A percentile compares a stretch with the other conserved stretches of the same genome.
Evolutionary conservation across 2,329 filamentous ascomycete species (phyloP).

Genomic region (Colletotrichum sp.): DNA sequence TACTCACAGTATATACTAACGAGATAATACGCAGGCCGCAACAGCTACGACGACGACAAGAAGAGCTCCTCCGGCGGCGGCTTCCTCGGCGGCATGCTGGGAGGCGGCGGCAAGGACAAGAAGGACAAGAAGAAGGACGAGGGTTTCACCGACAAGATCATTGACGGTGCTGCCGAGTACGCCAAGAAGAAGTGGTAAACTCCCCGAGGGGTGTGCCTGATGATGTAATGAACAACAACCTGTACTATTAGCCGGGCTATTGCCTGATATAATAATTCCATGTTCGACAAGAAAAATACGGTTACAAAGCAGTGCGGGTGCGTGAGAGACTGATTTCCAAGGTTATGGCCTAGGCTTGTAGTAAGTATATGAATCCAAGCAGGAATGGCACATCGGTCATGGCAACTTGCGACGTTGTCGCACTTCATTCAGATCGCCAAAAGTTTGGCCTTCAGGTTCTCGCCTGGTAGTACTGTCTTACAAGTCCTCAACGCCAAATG

Average conservation of each 20-base stretch:
- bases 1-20: neutral
- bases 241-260: slow-evolving; percentile 2
- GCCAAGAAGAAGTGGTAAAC: slow-evolving; percentile 20
- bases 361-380: neutral
- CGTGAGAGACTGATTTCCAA: neutral
- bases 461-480: slow-evolving; percentile 7
- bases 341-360: neutral
- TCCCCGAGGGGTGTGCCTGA: neutral
- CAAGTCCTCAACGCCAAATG: slow-evolving; percentile 9
- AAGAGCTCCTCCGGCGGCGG: neutral
- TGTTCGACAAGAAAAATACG: neutral
- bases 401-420: neutral
- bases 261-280: neutral
- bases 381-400: neutral
- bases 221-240: slow-evolving; percentile 6
- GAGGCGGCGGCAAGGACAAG: slow-evolving; percentile 10
- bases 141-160: slow-evolving; percentile 16
- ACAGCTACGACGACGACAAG: neutral
- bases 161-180: slow-evolving; percentile 10
- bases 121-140: slow-evolving; percentile 2
- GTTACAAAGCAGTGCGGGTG: neutral
- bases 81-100: slow-evolving; percentile 3
- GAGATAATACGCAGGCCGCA: neutral
- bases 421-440: neutral
- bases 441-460: neutral